Conservation (phyloP, 139 green algal genomes). For the Axilococcus clingmanii region DNA sequence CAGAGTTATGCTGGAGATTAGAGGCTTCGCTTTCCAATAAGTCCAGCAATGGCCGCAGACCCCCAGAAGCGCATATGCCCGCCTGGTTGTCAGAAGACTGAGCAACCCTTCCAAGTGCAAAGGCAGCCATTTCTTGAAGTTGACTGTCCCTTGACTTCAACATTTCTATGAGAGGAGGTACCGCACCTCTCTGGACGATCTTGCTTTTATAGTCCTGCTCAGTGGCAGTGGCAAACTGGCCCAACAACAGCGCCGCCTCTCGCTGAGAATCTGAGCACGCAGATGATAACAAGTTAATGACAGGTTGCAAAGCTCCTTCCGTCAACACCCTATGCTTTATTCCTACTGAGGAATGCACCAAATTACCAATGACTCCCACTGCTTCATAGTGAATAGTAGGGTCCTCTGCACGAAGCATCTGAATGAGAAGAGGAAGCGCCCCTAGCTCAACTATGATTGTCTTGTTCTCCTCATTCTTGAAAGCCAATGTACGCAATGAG, state of each 20-base stretch:
- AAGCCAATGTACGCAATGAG: conserved; percentile 88
- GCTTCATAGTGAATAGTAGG: conserved; percentile 91
- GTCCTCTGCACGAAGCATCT: conserved; percentile 91
- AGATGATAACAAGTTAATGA: conserved; percentile 84
- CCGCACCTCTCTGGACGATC: conserved; percentile 89
- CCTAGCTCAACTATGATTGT: conserved; percentile 88
- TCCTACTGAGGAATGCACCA: conserved; percentile 81
- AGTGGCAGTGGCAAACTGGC: conserved; percentile 92
- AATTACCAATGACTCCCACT: conserved; percentile 95
- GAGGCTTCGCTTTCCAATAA: conserved; percentile 76
- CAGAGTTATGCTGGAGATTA: conserved; percentile 88
- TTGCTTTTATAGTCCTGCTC: conserved; percentile 62
- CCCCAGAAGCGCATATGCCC: conserved; percentile 71
- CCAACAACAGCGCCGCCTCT: conserved; percentile 91
- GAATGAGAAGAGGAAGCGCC: conserved; percentile 82
- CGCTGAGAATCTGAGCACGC: conserved; percentile 84
- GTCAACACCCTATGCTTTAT: conserved; percentile 73
- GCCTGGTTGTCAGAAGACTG: conserved; percentile 94
- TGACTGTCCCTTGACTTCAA: conserved; percentile 58
- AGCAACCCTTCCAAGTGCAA: conserved; percentile 89
- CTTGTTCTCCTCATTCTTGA: conserved; percentile 99
- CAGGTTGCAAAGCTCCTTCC: conserved; percentile 89
- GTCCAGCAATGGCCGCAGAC: conserved; percentile 76
- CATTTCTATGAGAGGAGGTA: conserved; percentile 92
- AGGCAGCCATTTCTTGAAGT: conserved; percentile 95